Evolutionary conservation across 768 basidiomycete species (phyloP).

Genomic region (Grammothele lineata): DNA sequence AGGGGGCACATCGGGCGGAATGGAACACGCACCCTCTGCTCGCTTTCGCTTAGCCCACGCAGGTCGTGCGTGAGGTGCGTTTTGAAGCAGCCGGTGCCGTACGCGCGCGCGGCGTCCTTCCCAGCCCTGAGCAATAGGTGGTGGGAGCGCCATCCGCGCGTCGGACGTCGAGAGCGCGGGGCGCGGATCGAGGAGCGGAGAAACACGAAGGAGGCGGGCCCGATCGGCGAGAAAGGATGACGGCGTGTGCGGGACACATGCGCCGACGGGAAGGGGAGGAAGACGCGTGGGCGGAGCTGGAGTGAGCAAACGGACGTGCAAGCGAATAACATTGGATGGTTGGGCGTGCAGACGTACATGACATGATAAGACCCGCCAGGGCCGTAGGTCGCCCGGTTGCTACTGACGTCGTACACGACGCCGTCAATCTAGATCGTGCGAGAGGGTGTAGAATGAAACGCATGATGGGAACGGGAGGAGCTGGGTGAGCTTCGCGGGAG

Average conservation of each 20-base stretch:
- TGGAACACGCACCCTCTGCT: constrained; percentile 54
- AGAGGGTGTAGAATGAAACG: background rate
- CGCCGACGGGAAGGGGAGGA: background rate
- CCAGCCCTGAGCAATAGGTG: constrained; percentile 61
- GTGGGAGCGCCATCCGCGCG: constrained; percentile 16
- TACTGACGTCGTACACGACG: constrained; percentile 90
- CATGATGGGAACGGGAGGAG: background rate
- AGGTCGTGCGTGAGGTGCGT: constrained; percentile 89
- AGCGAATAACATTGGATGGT: too few species aligned
- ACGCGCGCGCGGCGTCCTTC: constrained; percentile 85
- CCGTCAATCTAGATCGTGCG: constrained; percentile 67
- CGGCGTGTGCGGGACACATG: too few species aligned
- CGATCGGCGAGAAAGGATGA: too few species aligned
- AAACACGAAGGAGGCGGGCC: too few species aligned
- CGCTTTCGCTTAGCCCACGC: constrained; percentile 69
- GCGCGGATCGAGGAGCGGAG: constrained; percentile 1
- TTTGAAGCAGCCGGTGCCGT: constrained; percentile 91
- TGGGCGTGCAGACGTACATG: constrained; percentile 56
- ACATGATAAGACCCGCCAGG: constrained; percentile 82
- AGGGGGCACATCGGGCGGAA: too few species aligned
- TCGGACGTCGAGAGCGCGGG: background rate
- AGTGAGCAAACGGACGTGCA: too few species aligned
- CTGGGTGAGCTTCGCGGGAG: constrained; percentile 15
- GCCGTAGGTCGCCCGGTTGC: constrained; percentile 72
- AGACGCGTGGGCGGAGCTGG: too few species aligned